A percentile compares a stretch with the other conserved stretches of the same genome.
Evolutionary conservation across 305 asterid genomes (phyloP).

Genomic region (Fraxinus angustifolia): DNA sequence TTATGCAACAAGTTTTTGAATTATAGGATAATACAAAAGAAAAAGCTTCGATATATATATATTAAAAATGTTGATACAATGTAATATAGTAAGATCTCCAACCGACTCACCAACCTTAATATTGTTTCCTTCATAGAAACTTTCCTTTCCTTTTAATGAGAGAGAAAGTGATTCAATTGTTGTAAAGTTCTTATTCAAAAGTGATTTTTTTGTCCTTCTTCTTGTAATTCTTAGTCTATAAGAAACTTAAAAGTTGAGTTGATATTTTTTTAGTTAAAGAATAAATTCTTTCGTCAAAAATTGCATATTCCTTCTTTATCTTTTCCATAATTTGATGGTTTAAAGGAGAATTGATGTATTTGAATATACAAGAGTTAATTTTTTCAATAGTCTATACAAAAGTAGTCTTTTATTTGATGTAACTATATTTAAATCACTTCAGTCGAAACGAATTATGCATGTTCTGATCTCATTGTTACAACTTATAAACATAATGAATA

Average conservation of each 20-base stretch:
- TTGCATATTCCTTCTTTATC: neutral
- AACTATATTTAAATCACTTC: neutral
- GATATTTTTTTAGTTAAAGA: neutral
- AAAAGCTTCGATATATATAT: neutral
- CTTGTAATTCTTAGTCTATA: neutral
- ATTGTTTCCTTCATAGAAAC: neutral
- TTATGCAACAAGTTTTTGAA: neutral
- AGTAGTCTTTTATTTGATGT: neutral
- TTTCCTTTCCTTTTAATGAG: neutral
- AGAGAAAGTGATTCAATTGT: neutral
- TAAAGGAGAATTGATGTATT: neutral
- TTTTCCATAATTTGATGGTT: neutral
- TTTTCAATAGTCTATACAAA: neutral
- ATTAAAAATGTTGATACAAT: neutral
- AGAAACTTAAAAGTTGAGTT: conserved; percentile 2
- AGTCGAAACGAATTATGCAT: neutral
- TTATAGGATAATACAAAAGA: too few species aligned
- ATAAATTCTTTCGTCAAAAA: neutral
- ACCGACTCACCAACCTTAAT: neutral
- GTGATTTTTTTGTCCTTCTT: too few species aligned
- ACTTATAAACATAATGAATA: neutral
- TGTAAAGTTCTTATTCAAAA: neutral
- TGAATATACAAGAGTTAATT: neutral
- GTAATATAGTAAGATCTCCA: neutral
- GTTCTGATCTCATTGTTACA: neutral